Evolutionary conservation across 768 basidiomycete species (phyloP), one percentile per base, ranked within the genome.

Genomic region (Suillus americanus): DNA sequence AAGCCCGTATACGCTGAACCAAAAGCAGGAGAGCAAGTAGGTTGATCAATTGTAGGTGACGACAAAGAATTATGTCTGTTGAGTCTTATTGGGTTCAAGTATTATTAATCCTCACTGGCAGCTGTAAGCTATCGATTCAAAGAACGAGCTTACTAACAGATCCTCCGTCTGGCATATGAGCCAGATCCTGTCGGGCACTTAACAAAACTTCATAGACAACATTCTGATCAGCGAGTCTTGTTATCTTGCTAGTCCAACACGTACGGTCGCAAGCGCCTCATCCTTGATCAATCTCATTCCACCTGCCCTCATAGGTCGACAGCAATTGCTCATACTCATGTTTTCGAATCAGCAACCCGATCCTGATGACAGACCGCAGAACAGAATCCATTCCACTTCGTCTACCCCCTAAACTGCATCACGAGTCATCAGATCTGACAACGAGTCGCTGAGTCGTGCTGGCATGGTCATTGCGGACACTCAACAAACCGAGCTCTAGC

Each of bases 221-320:
- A 30, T 53, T 53, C 51, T 53, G 28, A 33, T 30, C 30, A 87
- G 70, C 57, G 86, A 74, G 7, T 85, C 80, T 48, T 86, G 83
- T 84, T 86, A 64, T 10, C 65, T 53, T 30, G 30, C 61, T 53
- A 41, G 30, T 61, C 65, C 20, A 60, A 41, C 41, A 48, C 23
- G 23, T 51, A 85, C 86, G 63, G 85, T 84, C 14, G 86, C 86
- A 66, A 87, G 78, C 0, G 84, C 81, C 72, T 88, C 86, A 68
- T 89, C 87, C 71, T 85, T 85, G 66, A 88, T 88, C n/a, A n/a
- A n/a, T n/a, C 71, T 88, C 87, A 70, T 88, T 89, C 87, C 87
- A 88, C 61, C 86, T 75, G 20, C 82, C 78, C 69, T 89, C 87
- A 70, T 89, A 88, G 8, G 79, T 82, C 59, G 80, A 77, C 71